These are phyloP conservation scores for Pilobolus umbonatus DNA, from an alignment of 192 early-diverging fungal species.

Conservation along the genomic window DNA sequence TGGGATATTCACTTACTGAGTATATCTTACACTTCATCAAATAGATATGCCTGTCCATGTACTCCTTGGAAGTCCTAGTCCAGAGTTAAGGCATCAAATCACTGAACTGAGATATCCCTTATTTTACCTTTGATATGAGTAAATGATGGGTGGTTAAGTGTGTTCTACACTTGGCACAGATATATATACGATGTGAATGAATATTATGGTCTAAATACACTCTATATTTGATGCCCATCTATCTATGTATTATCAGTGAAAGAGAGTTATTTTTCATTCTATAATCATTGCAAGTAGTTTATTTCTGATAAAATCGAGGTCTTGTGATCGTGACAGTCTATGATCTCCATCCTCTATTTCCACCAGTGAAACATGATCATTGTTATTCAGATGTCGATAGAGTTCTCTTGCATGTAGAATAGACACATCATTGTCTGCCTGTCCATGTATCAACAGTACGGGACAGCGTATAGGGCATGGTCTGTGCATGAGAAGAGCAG, in stretches of 20 bases:
- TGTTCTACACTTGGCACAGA: conserved; percentile 44
- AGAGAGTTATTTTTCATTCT: conserved; percentile 10
- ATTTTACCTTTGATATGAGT: conserved; percentile 50
- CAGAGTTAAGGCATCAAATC: neutral
- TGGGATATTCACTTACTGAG: neutral
- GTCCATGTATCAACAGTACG: conserved; percentile 23
- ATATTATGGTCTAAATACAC: conserved; percentile 28
- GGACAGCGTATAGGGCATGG: neutral
- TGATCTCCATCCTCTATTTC: conserved; percentile 31
- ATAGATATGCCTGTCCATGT: conserved; percentile 63
- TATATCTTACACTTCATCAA: conserved; percentile 49
- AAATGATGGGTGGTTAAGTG: conserved; percentile 45
- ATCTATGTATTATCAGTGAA: conserved; percentile 5
- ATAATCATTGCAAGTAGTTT: conserved; percentile 1
- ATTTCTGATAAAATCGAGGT: conserved; percentile 7
- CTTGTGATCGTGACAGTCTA: conserved; percentile 26
- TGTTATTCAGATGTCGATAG: neutral
- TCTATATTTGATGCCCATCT: conserved; percentile 51
- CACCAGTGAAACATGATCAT: conserved; percentile 5
- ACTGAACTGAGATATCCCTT: neutral
- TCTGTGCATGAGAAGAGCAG: conserved; percentile 7
- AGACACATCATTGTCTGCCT: conserved; percentile 11
- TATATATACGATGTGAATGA: conserved; percentile 41
- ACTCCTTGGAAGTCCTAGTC: conserved; percentile 53
- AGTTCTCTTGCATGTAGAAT: neutral